phyloP scores from a whole-genome alignment of 2,329 filamentous ascomycete species.

The Botryotinia narcissicola region DNA sequence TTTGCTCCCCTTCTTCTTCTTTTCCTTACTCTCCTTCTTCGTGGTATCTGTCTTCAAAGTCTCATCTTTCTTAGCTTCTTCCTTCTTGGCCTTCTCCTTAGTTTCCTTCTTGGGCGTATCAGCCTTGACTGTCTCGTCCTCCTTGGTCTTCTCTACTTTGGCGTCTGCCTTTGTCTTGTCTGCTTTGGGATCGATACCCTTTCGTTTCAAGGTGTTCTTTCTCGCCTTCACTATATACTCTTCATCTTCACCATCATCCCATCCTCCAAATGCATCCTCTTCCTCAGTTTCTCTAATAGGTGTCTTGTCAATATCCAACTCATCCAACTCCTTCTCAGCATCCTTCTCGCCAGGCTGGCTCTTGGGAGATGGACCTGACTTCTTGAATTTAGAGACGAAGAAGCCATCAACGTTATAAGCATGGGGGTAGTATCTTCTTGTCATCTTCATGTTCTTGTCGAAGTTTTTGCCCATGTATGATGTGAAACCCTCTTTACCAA shows the following conservation, averaged over 20 bases:
- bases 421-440: slow-evolving; percentile 84
- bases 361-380: slow-evolving; percentile 73
- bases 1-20: slow-evolving; percentile 19
- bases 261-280: slow-evolving; percentile 65
- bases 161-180: slow-evolving; percentile 39
- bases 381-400: slow-evolving; percentile 97
- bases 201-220: slow-evolving; percentile 69
- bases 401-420: slow-evolving; percentile 96
- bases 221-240: slow-evolving; percentile 71
- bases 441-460: slow-evolving; percentile 77
- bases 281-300: slow-evolving; percentile 46
- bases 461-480: slow-evolving; percentile 90
- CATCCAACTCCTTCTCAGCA: slow-evolving; percentile 39
- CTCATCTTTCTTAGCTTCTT: slow-evolving; percentile 7
- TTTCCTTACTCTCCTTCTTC: slow-evolving; percentile 15
- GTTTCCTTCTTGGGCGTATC: background rate
- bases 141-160: slow-evolving; percentile 22
- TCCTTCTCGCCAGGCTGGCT: slow-evolving; percentile 39
- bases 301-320: slow-evolving; percentile 62
- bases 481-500: slow-evolving; percentile 90
- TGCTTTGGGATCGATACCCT: slow-evolving; percentile 70
- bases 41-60: background rate
- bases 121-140: background rate
- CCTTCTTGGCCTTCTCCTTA: background rate
- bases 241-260: slow-evolving; percentile 70